Evolutionary conservation across 1,284 basidiomycete species (phyloP).

Genomic region (Pascua guehoae): DNA sequence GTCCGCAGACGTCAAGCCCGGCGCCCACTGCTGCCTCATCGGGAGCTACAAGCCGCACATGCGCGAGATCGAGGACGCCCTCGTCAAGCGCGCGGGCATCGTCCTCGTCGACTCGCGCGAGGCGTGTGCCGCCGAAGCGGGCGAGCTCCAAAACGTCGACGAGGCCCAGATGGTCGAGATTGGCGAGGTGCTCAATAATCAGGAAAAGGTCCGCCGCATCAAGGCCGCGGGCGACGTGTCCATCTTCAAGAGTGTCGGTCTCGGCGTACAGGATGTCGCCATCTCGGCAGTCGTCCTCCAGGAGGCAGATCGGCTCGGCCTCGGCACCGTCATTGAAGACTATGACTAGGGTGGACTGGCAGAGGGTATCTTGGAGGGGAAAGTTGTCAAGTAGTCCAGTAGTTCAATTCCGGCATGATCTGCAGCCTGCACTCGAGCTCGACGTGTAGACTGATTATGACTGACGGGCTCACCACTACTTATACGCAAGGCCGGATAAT

Average conservation of each 20-base stretch:
- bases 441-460: too few relatives aligned
- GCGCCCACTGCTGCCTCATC: constrained; percentile 69
- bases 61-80: constrained; percentile 64
- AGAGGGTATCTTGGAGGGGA: background rate
- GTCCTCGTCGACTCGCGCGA: constrained; percentile 69
- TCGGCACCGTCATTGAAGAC: constrained; percentile 34
- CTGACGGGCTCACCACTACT: too few relatives aligned
- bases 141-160: constrained; percentile 58
- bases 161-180: constrained; percentile 13
- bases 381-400: background rate
- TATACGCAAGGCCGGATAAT: too few relatives aligned
- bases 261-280: constrained; percentile 50
- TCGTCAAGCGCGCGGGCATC: constrained; percentile 56
- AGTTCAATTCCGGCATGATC: too few relatives aligned
- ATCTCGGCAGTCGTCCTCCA: constrained; percentile 42
- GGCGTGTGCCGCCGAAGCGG: constrained; percentile 68
- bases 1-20: constrained; percentile 52
- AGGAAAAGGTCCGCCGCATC: background rate
- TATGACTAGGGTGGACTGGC: constrained; percentile 27
- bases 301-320: constrained; percentile 32
- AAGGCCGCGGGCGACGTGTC: constrained; percentile 29
- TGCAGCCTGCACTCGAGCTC: too few relatives aligned
- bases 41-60: constrained; percentile 71
- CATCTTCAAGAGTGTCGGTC: constrained; percentile 48
- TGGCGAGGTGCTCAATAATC: constrained; percentile 9